These are phyloP conservation scores for Fusarium sp. DNA, from an alignment of 2,329 filamentous ascomycete species.

Conservation along the genomic window DNA sequence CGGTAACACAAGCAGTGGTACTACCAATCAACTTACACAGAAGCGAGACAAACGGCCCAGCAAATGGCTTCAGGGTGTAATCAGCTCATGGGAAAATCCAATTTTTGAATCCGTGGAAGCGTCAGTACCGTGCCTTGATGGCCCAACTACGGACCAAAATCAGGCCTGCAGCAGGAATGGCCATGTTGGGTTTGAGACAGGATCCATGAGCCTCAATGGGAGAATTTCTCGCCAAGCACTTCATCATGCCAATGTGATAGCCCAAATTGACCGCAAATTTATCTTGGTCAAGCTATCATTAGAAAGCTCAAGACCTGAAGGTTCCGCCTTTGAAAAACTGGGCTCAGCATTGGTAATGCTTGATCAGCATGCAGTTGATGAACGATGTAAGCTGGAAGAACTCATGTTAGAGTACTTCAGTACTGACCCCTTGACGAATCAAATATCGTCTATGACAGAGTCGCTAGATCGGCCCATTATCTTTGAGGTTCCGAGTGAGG, in stretches of 20 bases:
- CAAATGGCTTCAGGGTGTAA: constrained; percentile 70
- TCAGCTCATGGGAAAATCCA: constrained; percentile 79
- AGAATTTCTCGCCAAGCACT: constrained; percentile 74
- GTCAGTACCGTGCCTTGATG: constrained; percentile 57
- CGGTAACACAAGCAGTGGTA: neutral
- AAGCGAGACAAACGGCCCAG: constrained; percentile 38
- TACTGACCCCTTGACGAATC: neutral
- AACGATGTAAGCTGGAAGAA: constrained; percentile 82
- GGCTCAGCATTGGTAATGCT: constrained; percentile 76
- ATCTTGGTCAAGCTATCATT: constrained; percentile 74
- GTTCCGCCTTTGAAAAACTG: neutral
- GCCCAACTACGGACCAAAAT: neutral
- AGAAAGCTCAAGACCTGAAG: constrained; percentile 5
- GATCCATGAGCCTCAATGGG: constrained; percentile 50
- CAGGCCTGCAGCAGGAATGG: constrained; percentile 9
- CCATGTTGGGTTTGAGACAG: constrained; percentile 48
- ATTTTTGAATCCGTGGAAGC: constrained; percentile 69
- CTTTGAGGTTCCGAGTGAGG: constrained; percentile 73
- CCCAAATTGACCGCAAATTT: constrained; percentile 92
- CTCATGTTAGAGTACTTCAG: constrained; percentile 70
- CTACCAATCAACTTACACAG: neutral
- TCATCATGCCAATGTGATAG: constrained; percentile 71
- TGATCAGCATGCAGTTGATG: constrained; percentile 96
- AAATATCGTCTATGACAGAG: constrained; percentile 49
- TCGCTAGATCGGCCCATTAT: constrained; percentile 64